Base-by-base conservation (phyloP, 306 rosid species). In the Prosopis cineraria region DNA sequence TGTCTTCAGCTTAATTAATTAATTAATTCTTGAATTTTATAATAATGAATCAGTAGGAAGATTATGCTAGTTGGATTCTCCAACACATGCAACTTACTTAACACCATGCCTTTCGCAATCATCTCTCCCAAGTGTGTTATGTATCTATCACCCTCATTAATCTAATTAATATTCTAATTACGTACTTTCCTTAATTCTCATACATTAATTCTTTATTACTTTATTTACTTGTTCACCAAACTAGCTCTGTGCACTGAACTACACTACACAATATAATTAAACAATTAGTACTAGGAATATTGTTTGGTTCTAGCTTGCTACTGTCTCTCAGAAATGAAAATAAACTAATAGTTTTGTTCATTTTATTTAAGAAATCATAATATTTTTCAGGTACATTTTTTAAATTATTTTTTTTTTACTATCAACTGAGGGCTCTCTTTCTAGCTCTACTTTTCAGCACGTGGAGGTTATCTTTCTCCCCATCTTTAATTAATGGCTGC, bases 21-120 rank as follows among this genome's bases (percentile, higher is more conserved):
- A 8, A 53, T 10, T 22, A 24, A 63, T 34, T 24, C 37, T 34
- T 47, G 17, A 5, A 27, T 62, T 60, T 64, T 33, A 71, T 68
- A 37, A 39, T 41, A 37, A n/a, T 66, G 31, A 40, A 39, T 67
- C 19, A 4, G 37, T 37, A 75, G 70, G 68, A 56, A 39, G 82
- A 85, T 91, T 86, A 87, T 89, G 97, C 79, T 85, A 85, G 80
- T 85, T 68, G 79, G 93, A 93, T 91, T 88, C 95, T 88, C 81
- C 72, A 78, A 87, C 96, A 87, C 93, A 90, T 90, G 97, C 91
- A 87, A 75, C 86, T 71, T 86, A 83, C 90, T 74, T 78, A 87
- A 80, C 86, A 83, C 82, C 91, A 80, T 87, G 90, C 83, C 89
- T 79, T 89, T 87, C 74, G 88, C 69, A 91, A 94, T 91, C 91